Conservation (phyloP, 2,329 filamentous ascomycete species). For the Colletotrichum acutatum region DNA sequence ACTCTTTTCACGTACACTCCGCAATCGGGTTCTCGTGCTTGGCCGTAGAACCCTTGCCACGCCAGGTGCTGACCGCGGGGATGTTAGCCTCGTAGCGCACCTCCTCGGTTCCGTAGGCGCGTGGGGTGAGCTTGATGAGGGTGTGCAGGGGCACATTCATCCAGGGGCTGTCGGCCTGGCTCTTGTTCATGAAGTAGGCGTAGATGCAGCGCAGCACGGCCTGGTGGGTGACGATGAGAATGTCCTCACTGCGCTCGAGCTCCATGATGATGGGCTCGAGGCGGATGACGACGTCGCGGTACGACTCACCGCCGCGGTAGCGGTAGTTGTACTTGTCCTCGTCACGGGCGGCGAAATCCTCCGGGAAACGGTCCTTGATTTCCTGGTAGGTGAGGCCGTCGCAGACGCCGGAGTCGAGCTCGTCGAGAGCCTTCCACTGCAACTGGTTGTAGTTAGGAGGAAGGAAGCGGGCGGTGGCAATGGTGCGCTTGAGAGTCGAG, state of each 20-base stretch:
- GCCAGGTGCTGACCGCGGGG: slow-evolving; percentile 94
- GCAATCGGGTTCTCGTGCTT: slow-evolving; percentile 78
- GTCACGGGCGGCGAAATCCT: slow-evolving; percentile 94
- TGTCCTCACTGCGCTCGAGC: slow-evolving; percentile 93
- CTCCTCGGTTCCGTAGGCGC: slow-evolving; percentile 93
- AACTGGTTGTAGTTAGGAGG: slow-evolving; percentile 88
- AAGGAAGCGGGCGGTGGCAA: slow-evolving; percentile 88
- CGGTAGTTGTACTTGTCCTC: slow-evolving; percentile 99
- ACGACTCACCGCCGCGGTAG: slow-evolving; percentile 94
- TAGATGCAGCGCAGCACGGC: slow-evolving; percentile 97
- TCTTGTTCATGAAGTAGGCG: slow-evolving; percentile 98
- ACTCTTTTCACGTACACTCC: slow-evolving; percentile 38
- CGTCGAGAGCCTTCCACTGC: slow-evolving; percentile 98
- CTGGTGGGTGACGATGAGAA: slow-evolving; percentile 97
- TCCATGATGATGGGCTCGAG: slow-evolving; percentile 99
- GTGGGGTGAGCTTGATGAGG: slow-evolving; percentile 94
- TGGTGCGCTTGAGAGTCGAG: slow-evolving; percentile 80
- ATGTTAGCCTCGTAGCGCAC: slow-evolving; percentile 90
- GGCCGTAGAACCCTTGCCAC: slow-evolving; percentile 91
- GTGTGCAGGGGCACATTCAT: slow-evolving; percentile 98
- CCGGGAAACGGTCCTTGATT: slow-evolving; percentile 89
- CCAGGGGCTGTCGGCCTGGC: slow-evolving; percentile 93
- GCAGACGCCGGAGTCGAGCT: slow-evolving; percentile 95
- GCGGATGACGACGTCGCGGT: slow-evolving; percentile 96
- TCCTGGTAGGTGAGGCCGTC: slow-evolving; percentile 96